phyloP scores from a whole-genome alignment of 495 filamentous ascomycete species.

The Hypoxylon fuscum region DNA sequence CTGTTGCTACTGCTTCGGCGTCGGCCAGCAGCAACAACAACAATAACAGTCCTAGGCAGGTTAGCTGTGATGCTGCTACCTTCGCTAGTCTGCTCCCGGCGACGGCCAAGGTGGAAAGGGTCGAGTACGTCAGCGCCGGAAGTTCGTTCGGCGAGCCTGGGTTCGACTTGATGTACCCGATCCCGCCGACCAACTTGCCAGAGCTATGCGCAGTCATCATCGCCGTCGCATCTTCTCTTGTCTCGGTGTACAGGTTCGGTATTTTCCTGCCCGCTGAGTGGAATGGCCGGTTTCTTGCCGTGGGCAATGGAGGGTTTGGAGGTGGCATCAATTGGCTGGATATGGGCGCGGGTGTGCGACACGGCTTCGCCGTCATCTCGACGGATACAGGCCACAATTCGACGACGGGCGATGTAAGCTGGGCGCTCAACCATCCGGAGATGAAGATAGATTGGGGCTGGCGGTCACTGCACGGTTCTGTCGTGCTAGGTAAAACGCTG shows the following conservation, averaged over 20 bases:
- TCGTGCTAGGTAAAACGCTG: constrained; percentile 48
- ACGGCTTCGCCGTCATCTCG: constrained; percentile 62
- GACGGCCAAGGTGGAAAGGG: constrained; percentile 44
- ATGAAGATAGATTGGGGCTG: constrained; percentile 55
- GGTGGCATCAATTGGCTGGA: constrained; percentile 65
- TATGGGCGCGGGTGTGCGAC: constrained; percentile 55
- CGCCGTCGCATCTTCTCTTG: constrained; percentile 53
- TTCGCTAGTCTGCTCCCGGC: constrained; percentile 40
- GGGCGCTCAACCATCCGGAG: constrained; percentile 58
- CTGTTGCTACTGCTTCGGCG: constrained; percentile 10
- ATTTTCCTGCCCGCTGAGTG: constrained; percentile 61
- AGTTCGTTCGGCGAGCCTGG: constrained; percentile 49
- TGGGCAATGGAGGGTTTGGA: constrained; percentile 62
- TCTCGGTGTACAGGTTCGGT: constrained; percentile 57
- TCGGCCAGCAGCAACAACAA: constrained; percentile 7
- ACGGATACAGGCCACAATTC: constrained; percentile 66
- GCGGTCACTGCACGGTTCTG: constrained; percentile 61
- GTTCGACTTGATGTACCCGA: constrained; percentile 54
- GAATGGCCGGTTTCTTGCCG: constrained; percentile 59
- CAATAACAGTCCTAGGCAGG: constrained; percentile 10
- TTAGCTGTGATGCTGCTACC: constrained; percentile 31
- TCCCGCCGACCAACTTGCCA: constrained; percentile 55
- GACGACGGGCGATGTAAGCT: constrained; percentile 46
- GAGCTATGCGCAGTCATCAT: constrained; percentile 60
- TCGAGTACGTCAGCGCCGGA: constrained; percentile 43